These are phyloP conservation scores for Trichoderma oligosporum DNA, from an alignment of 2,329 filamentous ascomycete species.

Conservation along the genomic window DNA sequence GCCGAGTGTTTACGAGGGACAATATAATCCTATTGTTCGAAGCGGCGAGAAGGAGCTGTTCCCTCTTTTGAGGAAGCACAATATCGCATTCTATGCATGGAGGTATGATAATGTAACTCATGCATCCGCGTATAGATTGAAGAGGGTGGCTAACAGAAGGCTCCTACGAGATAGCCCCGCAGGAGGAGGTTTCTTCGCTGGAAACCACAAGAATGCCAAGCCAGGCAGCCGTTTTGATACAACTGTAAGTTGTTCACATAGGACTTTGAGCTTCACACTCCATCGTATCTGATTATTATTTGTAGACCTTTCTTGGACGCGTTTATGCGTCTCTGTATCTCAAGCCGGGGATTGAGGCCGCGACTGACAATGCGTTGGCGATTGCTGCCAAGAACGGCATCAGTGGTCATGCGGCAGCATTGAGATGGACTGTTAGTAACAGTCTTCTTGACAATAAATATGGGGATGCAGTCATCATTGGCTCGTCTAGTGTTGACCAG, in stretches of 20 bases:
- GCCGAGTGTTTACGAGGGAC: conserved; percentile 46
- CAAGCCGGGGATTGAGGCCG: conserved; percentile 2
- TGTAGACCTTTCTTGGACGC: not conserved
- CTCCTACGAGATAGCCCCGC: not conserved
- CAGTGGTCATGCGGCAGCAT: conserved; percentile 51
- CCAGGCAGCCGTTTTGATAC: conserved; percentile 2
- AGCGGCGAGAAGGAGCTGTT: conserved; percentile 41
- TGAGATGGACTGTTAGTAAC: conserved; percentile 61
- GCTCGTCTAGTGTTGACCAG: conserved; percentile 47
- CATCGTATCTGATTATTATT: not conserved
- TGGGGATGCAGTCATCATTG: conserved; percentile 49
- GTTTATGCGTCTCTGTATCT: not conserved
- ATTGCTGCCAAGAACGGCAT: conserved; percentile 4
- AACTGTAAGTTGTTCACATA: not conserved
- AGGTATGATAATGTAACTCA: conserved; percentile 22
- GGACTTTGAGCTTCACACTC: not conserved
- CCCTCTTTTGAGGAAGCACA: conserved; percentile 39
- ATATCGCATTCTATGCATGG: conserved; percentile 44
- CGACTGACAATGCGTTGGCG: not conserved
- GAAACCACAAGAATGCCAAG: conserved; percentile 7
- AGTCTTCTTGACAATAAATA: conserved; percentile 44
- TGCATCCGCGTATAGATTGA: too few species aligned
- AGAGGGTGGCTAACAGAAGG: not conserved
- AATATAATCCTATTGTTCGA: conserved; percentile 45
- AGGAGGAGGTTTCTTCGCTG: conserved; percentile 9